These are phyloP conservation scores for Agarophyton chilense DNA, from an alignment of 23 red algal species.

Conservation along the genomic window DNA sequence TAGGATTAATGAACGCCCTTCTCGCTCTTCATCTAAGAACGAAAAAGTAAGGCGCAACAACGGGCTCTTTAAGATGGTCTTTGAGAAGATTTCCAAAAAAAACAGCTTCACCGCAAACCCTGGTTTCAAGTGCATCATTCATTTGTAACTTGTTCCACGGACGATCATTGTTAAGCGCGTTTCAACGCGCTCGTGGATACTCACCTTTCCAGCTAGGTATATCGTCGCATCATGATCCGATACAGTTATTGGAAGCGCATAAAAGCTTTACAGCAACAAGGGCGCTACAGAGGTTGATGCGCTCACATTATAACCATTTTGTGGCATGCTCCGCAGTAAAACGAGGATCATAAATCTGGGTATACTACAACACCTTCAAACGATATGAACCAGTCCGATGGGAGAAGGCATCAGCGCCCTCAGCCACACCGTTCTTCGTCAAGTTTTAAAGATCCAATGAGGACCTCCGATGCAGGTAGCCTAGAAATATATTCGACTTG, in stretches of 20 bases:
- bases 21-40: constrained; percentile 16
- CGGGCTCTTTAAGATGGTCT: neutral
- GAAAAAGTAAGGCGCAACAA: constrained; percentile 20
- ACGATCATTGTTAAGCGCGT: neutral
- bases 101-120: neutral
- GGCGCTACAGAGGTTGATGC: constrained; percentile 38
- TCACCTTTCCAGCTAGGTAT: constrained; percentile 28
- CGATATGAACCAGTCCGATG: constrained; percentile 35
- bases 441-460: constrained; percentile 3
- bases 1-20: neutral
- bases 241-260: constrained; percentile 36
- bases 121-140: constrained; percentile 18
- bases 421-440: neutral
- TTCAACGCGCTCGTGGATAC: constrained; percentile 35
- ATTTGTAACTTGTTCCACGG: constrained; percentile 29
- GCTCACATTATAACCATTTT: constrained; percentile 1
- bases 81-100: constrained; percentile 10
- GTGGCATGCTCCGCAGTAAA: neutral
- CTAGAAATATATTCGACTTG: constrained; percentile 5
- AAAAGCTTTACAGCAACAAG: neutral
- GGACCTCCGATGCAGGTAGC: constrained; percentile 29
- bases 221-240: neutral
- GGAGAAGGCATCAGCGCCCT: neutral
- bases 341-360: constrained; percentile 13
- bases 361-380: constrained; percentile 52